Evolutionary conservation across 2,329 filamentous ascomycete species (phyloP).

Genomic region (Cercospora beticola): DNA sequence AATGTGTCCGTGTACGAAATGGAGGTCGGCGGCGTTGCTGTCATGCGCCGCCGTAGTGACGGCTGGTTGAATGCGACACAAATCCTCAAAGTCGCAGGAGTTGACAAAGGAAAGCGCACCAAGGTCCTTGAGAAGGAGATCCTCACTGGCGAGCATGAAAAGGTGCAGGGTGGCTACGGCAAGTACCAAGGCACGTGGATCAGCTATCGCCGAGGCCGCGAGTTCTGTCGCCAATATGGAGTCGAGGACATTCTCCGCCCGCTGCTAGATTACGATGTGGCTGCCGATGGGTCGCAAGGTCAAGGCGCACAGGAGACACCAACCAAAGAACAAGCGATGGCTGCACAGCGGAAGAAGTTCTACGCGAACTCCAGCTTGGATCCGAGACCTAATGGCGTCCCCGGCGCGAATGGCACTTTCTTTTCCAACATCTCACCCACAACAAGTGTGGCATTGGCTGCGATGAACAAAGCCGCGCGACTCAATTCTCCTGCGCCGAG

Average conservation of each 20-base stretch:
- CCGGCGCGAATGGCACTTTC: conserved; percentile 72
- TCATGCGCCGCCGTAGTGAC: conserved; percentile 93
- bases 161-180: conserved; percentile 96
- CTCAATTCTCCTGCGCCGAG: conserved; percentile 83
- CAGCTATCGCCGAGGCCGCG: conserved; percentile 83
- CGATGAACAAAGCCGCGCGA: conserved; percentile 87
- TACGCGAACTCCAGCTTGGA: conserved; percentile 74
- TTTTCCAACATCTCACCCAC: conserved; percentile 96
- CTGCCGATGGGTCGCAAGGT: conserved; percentile 67
- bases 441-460: conserved; percentile 87
- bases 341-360: conserved; percentile 81
- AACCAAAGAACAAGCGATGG: conserved; percentile 98
- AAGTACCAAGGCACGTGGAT: conserved; percentile 99
- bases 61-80: conserved; percentile 98
- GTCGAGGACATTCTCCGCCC: conserved; percentile 75
- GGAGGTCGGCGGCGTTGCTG: conserved; percentile 88
- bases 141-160: conserved; percentile 92
- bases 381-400: conserved; percentile 44
- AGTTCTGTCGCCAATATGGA: conserved; percentile 78
- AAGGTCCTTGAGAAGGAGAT: conserved; percentile 99
- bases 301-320: conserved; percentile 85
- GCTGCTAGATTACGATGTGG: conserved; percentile 77
- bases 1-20: conserved; percentile 97
- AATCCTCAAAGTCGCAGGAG: conserved; percentile 94
- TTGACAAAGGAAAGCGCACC: conserved; percentile 95